These are phyloP conservation scores for Sporisorium scitamineum DNA, from an alignment of 1,284 basidiomycete species.

Conservation along the genomic window DNA sequence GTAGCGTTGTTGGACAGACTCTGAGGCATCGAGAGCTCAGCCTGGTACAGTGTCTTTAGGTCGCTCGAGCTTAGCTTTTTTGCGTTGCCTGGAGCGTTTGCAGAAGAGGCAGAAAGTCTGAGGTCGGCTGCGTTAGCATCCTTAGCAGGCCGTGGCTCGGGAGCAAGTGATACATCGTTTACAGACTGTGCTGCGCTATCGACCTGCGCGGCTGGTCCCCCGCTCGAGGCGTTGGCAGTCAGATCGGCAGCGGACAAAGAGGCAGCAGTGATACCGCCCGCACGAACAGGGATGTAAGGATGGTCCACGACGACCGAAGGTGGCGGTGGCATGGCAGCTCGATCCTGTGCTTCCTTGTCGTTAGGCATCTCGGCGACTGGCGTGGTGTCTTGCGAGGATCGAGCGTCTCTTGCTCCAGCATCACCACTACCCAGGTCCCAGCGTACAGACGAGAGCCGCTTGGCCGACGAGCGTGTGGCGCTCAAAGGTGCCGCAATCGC, in stretches of 20 bases:
- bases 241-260: conserved; percentile 21
- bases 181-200: background rate
- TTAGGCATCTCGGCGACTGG: conserved; percentile 14
- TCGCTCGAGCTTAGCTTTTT: conserved; percentile 38
- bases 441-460: conserved; percentile 39
- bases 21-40: conserved; percentile 32
- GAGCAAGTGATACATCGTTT: conserved; percentile 10
- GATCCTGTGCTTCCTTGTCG: conserved; percentile 22
- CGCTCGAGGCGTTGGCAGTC: background rate
- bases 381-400: conserved; percentile 13
- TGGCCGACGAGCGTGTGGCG: conserved; percentile 7
- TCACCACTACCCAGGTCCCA: conserved; percentile 31
- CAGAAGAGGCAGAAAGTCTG: conserved; percentile 13
- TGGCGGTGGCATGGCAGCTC: conserved; percentile 38
- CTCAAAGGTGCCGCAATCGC: background rate
- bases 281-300: conserved; percentile 42
- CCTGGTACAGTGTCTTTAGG: conserved; percentile 39
- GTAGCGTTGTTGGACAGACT: conserved; percentile 33
- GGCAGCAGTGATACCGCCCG: conserved; percentile 31
- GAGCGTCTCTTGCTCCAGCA: background rate
- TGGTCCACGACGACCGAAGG: conserved; percentile 41
- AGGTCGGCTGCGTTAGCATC: conserved; percentile 18
- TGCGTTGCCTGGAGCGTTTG: background rate
- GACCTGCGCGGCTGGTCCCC: too few relatives aligned
- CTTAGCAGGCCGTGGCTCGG: background rate